These are phyloP conservation scores for Monosporascus sp. DNA, from an alignment of 2,329 filamentous ascomycete genomes.

Conservation along the genomic window DNA sequence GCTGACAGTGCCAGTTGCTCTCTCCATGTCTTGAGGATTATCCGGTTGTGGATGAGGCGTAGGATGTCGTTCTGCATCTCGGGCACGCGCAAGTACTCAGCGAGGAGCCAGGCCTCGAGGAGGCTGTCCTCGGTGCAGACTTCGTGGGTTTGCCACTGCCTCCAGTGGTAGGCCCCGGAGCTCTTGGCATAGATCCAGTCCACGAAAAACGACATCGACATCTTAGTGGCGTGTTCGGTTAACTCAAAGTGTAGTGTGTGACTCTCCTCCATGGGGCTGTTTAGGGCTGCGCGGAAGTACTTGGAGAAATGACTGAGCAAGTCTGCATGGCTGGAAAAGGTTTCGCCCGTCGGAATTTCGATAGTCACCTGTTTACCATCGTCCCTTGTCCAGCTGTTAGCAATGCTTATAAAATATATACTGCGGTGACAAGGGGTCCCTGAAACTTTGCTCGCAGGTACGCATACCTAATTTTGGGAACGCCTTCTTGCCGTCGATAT, in stretches of 20 bases:
- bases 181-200: not conserved
- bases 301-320: conserved; percentile 1
- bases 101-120: not conserved
- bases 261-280: not conserved
- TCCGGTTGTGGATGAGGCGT: too few relatives aligned
- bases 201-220: not conserved
- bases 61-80: not conserved
- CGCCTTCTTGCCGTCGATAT: too few relatives aligned
- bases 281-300: conserved; percentile 1
- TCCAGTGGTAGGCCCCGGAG: not conserved
- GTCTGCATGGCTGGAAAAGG: not conserved
- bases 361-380: not conserved
- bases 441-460: too few relatives aligned
- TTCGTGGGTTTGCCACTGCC: not conserved
- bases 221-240: not conserved
- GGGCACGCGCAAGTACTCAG: not conserved
- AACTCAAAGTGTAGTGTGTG: not conserved
- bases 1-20: too few relatives aligned
- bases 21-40: too few relatives aligned
- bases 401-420: not conserved
- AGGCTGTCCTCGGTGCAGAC: not conserved
- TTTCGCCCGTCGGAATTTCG: not conserved
- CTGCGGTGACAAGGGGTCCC: too few relatives aligned
- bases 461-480: too few relatives aligned
- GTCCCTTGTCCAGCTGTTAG: not conserved